These are phyloP conservation scores for Globomyces sp. DNA, from an alignment of 371 early-diverging fungal species.

Conservation along the genomic window DNA sequence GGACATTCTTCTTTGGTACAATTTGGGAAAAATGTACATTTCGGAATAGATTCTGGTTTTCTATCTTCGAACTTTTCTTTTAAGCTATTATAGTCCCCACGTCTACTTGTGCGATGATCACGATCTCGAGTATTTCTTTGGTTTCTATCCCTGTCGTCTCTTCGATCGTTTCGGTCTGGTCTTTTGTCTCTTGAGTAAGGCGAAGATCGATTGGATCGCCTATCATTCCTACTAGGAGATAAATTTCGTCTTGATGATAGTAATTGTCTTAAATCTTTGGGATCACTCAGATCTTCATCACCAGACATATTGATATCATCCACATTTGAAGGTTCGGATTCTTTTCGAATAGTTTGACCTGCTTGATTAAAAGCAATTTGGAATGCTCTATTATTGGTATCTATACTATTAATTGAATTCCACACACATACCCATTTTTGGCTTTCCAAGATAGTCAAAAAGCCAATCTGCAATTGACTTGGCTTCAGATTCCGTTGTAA, in stretches of 20 bases:
- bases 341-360: not conserved
- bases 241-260: not conserved
- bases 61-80: not conserved
- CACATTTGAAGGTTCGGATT: too few relatives aligned
- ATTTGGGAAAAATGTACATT: conserved; percentile 14
- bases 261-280: conserved; percentile 1
- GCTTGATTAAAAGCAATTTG: conserved; percentile 14
- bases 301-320: not conserved
- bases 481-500: conserved; percentile 13
- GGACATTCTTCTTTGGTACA: conserved; percentile 13
- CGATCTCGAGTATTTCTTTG: too few relatives aligned
- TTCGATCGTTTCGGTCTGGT: too few relatives aligned
- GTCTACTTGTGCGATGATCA: too few relatives aligned
- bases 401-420: not conserved
- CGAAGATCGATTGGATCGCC: not conserved
- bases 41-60: not conserved
- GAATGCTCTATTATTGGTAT: not conserved
- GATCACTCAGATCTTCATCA: not conserved
- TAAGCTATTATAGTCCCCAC: too few relatives aligned
- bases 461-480: conserved; percentile 14
- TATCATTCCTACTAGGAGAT: conserved; percentile 1
- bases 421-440: not conserved
- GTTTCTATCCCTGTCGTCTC: too few relatives aligned
- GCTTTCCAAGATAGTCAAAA: conserved; percentile 8
- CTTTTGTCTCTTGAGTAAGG: conserved; percentile 5